Conservation (phyloP, 768 basidiomycete genomes). For the Mycena filopes region DNA sequence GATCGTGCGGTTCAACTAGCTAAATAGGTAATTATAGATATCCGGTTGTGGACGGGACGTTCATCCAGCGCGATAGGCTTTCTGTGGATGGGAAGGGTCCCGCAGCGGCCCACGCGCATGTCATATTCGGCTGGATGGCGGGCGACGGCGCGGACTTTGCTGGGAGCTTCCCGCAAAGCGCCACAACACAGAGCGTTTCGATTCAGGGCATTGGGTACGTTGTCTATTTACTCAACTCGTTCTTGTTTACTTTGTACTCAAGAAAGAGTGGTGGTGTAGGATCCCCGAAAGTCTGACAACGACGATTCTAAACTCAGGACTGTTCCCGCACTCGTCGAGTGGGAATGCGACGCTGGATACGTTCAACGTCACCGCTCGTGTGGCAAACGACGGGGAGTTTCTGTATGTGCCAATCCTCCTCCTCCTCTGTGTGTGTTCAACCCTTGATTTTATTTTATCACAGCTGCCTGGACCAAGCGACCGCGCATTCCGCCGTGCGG, state of each 20-base stretch:
- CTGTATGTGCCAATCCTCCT: conserved; percentile 26
- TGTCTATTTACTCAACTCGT: background rate
- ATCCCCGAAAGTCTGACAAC: conserved; percentile 33
- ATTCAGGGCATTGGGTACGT: conserved; percentile 32
- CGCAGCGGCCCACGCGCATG: conserved; percentile 51
- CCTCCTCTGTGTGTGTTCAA: background rate
- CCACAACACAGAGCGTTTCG: conserved; percentile 28
- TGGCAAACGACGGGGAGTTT: conserved; percentile 59
- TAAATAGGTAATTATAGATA: conserved; percentile 38
- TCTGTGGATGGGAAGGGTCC: conserved; percentile 51
- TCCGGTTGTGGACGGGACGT: conserved; percentile 60
- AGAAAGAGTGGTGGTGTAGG: conserved; percentile 1
- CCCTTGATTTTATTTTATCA: background rate
- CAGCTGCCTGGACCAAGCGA: conserved; percentile 60
- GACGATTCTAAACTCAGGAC: conserved; percentile 38
- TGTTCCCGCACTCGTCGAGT: conserved; percentile 53
- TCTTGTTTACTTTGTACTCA: no score
- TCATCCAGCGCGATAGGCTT: conserved; percentile 51
- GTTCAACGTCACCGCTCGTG: conserved; percentile 58
- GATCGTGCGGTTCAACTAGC: background rate
- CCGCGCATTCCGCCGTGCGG: conserved; percentile 53
- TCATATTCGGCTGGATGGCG: conserved; percentile 62
- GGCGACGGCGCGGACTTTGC: conserved; percentile 62
- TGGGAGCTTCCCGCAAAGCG: conserved; percentile 43
- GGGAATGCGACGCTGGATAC: conserved; percentile 51